Evolutionary conservation across 768 basidiomycete species (phyloP), one percentile per base, ranked within the genome.

Genomic region (Rhodotorula paludigena): DNA sequence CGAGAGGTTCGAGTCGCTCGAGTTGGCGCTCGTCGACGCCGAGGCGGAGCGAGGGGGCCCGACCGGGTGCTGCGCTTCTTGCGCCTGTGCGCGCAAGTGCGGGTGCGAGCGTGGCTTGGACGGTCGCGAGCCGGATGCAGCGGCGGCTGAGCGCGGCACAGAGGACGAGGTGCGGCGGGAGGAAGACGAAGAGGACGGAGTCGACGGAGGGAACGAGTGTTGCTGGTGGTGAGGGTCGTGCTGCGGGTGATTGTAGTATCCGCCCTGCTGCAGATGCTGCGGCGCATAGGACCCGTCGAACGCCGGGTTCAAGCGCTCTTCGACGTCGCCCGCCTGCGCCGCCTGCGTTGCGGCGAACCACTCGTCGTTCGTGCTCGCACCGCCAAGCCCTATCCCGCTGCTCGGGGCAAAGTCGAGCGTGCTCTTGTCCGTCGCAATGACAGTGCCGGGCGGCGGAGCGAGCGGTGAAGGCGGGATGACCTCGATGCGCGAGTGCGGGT

Each of bases 401-500:
- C 53, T 51, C 20, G 70, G 67, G 1, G 73, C 68, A 56, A 74
- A 74, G 38, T 64, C 67, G 60, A 74, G 66, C 12, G 70, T 72
- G 9, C 54, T 42, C 53, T 67, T 69, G 59, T 72, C 70, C 18
- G 68, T 70, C 32, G 68, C 57, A 23, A 72, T 64, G 62, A 72
- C 66, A 6, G 54, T 30, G 0, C 72, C 73, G n/a, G 81, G 76
- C 47, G 76, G 76, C 18, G 82, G 80, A 2, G 83, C 83, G 25
- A 90, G 82, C 3, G 87, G 88, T 1, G 83, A 77, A 0, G 89
- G 89, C 7, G 89, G 80, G 23, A 90, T 78, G 59, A 89, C 85
- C 72, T 88, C 84, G 60, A 89, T 78, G 61, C 82, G 82, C 75
- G 81, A 86, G 64, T 83, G 82, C 0, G 82, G 84, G 10, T 81